Evolutionary conservation across 306 rosid species (phyloP).

Genomic region (Malus orientalis): DNA sequence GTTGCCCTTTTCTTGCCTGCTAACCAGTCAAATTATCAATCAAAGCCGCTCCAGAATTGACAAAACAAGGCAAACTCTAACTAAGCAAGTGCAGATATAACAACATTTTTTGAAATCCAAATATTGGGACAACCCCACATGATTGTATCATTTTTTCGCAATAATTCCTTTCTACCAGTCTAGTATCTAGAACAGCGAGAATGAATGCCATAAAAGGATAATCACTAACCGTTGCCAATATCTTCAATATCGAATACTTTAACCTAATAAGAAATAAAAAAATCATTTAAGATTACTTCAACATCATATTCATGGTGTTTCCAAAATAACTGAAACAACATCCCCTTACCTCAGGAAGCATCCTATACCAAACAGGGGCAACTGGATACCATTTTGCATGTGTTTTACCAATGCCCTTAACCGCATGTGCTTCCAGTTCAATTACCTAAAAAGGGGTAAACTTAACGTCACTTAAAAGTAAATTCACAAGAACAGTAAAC

Average conservation of each 20-base stretch:
- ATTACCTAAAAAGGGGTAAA: constrained; percentile 52
- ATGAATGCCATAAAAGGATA: neutral
- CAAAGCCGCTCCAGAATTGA: neutral
- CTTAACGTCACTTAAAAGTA: neutral
- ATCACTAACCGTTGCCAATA: constrained; percentile 57
- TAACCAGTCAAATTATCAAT: constrained; percentile 19
- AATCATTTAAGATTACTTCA: neutral
- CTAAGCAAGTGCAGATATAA: neutral
- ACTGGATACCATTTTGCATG: constrained; percentile 99
- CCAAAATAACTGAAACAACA: constrained; percentile 2
- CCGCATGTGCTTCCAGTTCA: constrained; percentile 95
- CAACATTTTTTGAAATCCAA: neutral
- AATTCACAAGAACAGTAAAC: neutral
- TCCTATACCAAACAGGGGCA: constrained; percentile 93
- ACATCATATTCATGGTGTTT: neutral
- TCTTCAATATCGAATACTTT: constrained; percentile 90
- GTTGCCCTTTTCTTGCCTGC: constrained; percentile 67
- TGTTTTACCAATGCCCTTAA: constrained; percentile 86
- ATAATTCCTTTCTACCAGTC: neutral
- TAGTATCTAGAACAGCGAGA: constrained; percentile 1
- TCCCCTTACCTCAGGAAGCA: constrained; percentile 87
- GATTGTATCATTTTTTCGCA: neutral
- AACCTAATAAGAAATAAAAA: constrained; percentile 31
- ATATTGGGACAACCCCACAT: constrained; percentile 6
- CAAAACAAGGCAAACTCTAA: neutral